These are phyloP conservation scores for Phytopythium helicoides DNA, from an alignment of 352 stramenopile genomes.

Conservation along the genomic window DNA sequence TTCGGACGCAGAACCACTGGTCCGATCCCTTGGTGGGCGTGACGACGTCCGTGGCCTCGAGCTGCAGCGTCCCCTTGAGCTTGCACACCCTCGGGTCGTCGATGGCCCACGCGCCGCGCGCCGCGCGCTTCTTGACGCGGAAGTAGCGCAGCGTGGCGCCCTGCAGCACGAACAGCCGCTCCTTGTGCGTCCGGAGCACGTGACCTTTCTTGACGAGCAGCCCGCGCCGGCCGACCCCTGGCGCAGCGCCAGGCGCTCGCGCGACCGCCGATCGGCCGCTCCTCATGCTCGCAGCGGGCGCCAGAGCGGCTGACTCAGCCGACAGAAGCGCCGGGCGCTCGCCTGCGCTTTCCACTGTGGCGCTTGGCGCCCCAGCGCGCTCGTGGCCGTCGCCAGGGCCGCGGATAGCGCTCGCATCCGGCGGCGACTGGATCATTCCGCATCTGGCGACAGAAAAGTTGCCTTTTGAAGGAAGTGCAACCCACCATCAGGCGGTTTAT, in stretches of 20 bases:
- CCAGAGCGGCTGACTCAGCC: too few relatives aligned
- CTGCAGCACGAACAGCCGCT: constrained; percentile 48
- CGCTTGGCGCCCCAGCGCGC: too few relatives aligned
- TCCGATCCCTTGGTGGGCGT: constrained; percentile 45
- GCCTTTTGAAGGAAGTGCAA: too few relatives aligned
- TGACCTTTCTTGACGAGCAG: constrained; percentile 56
- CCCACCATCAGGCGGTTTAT: too few relatives aligned
- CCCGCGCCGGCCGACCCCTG: constrained; percentile 25
- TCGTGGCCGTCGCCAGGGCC: neutral
- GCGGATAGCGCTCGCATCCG: constrained; percentile 4
- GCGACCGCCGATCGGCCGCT: constrained; percentile 11
- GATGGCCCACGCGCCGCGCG: too few relatives aligned
- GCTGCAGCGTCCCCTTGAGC: constrained; percentile 43
- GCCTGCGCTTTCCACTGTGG: too few relatives aligned
- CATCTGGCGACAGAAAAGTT: constrained; percentile 1
- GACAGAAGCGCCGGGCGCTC: too few relatives aligned
- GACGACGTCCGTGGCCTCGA: constrained; percentile 45
- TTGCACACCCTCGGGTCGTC: constrained; percentile 17
- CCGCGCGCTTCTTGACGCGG: constrained; percentile 10
- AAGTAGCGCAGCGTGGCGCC: constrained; percentile 47
- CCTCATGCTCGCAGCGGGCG: too few relatives aligned
- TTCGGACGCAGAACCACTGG: constrained; percentile 62
- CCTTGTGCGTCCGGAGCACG: constrained; percentile 52
- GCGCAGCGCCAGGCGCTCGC: too few relatives aligned
- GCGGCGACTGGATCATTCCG: constrained; percentile 4